A percentile compares a stretch with the other conserved stretches of the same genome.
phyloP scores from a whole-genome alignment of 1,139 yeast genomes.

The Yamadazyma jaroonii region DNA sequence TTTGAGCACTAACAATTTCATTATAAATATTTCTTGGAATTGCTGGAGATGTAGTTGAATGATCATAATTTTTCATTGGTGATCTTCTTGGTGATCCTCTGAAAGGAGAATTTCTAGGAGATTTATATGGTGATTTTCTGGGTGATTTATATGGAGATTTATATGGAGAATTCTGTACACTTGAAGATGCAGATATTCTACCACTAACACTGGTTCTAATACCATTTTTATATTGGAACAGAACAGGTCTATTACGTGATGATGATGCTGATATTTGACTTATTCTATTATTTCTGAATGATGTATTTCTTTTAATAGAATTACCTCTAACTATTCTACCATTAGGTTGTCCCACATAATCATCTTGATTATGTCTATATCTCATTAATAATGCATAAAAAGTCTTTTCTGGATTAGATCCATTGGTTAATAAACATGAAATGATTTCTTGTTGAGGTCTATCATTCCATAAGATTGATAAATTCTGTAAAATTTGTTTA shows the following conservation, averaged over 20 bases:
- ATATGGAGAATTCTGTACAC: slow-evolving; percentile 33
- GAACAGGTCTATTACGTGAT: slow-evolving; percentile 54
- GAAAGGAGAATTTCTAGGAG: slow-evolving; percentile 15
- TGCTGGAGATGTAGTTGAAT: slow-evolving; percentile 22
- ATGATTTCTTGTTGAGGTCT: slow-evolving; percentile 57
- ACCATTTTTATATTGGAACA: slow-evolving; percentile 42
- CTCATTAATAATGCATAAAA: slow-evolving; percentile 65
- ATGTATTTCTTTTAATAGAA: slow-evolving; percentile 15
- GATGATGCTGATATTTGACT: slow-evolving; percentile 55
- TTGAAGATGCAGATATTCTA: slow-evolving; percentile 30
- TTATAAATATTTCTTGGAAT: slow-evolving; percentile 47
- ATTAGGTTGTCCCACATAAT: slow-evolving; percentile 8
- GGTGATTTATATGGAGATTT: slow-evolving; percentile 25
- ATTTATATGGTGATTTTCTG: slow-evolving; percentile 20
- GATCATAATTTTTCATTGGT: slow-evolving; percentile 9
- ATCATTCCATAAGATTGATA: slow-evolving; percentile 75
- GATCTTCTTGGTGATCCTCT: slow-evolving; percentile 22
- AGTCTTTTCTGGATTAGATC: slow-evolving; percentile 70
- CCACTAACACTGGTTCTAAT: slow-evolving; percentile 26
- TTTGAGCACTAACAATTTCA: slow-evolving; percentile 44
- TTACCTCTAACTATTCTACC: slow-evolving; percentile 9
- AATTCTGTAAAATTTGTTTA: slow-evolving; percentile 60
- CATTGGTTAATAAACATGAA: slow-evolving; percentile 50
- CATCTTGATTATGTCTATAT: slow-evolving; percentile 50
- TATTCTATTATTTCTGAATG: slow-evolving; percentile 40